A percentile compares a stretch with the other conserved stretches of the same genome.
phyloP scores from a whole-genome alignment of 2,329 filamentous ascomycete species.

The Metarhizium humberi region DNA sequence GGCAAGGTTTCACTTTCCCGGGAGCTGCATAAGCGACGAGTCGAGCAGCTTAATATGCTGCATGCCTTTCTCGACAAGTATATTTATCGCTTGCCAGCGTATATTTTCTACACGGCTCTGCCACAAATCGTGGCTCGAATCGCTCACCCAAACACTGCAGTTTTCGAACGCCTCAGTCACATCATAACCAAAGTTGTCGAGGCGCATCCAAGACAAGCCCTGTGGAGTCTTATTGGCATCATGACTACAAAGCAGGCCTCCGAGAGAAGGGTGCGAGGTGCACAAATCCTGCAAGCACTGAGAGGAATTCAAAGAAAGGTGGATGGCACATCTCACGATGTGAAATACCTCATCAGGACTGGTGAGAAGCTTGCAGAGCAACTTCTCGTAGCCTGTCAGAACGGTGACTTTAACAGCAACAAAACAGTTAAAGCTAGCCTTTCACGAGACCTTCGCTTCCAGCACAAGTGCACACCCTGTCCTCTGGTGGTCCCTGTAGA shows the following conservation, averaged over 20 bases:
- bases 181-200: slow-evolving; percentile 84
- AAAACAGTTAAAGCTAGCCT: slow-evolving; percentile 63
- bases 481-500: slow-evolving; percentile 85
- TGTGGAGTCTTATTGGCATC: slow-evolving; percentile 86
- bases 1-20: slow-evolving; percentile 42
- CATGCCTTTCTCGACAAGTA: slow-evolving; percentile 76
- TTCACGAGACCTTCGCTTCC: slow-evolving; percentile 70
- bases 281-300: slow-evolving; percentile 41
- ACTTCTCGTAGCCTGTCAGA: slow-evolving; percentile 70
- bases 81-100: slow-evolving; percentile 60
- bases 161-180: slow-evolving; percentile 65
- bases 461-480: slow-evolving; percentile 73
- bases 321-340: slow-evolving; percentile 44
- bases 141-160: slow-evolving; percentile 69
- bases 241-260: slow-evolving; percentile 66
- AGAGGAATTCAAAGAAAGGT: slow-evolving; percentile 39
- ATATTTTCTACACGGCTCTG: slow-evolving; percentile 72
- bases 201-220: slow-evolving; percentile 78
- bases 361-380: slow-evolving; percentile 80
- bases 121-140: slow-evolving; percentile 96
- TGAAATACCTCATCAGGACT: slow-evolving; percentile 63
- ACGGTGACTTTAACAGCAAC: slow-evolving; percentile 61
- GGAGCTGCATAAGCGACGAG: slow-evolving; percentile 46
- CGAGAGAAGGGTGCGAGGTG: slow-evolving; percentile 51
- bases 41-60: slow-evolving; percentile 57